phyloP scores from a whole-genome alignment of 2,329 filamentous ascomycete species.

The Xylariaceae sp. region DNA sequence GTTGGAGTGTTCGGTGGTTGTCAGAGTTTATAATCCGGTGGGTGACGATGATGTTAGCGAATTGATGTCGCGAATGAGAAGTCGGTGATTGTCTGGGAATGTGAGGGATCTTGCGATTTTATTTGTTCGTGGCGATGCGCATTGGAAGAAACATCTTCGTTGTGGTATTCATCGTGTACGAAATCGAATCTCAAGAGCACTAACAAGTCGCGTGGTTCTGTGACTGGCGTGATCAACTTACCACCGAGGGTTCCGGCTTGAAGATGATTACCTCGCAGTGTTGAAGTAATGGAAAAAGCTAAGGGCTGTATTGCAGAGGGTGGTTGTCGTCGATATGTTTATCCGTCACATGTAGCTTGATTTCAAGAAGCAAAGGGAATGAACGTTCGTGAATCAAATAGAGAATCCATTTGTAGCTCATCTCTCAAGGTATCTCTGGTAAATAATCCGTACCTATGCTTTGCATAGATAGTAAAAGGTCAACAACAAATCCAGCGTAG shows the following conservation, averaged over 20 bases:
- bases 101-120: too few species aligned
- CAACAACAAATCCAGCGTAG: not conserved
- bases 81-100: too few species aligned
- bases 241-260: too few species aligned
- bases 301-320: not conserved
- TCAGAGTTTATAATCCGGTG: not conserved
- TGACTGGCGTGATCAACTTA: too few species aligned
- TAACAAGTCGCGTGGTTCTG: too few species aligned
- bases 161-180: too few species aligned
- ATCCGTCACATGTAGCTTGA: not conserved
- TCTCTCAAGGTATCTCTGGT: not conserved
- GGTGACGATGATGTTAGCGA: too few species aligned
- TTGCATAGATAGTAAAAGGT: not conserved
- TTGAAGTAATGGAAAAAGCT: not conserved
- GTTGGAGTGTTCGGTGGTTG: not conserved
- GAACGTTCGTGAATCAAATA: not conserved
- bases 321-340: not conserved
- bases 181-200: too few species aligned
- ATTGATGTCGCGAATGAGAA: too few species aligned
- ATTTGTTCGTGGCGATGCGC: too few species aligned
- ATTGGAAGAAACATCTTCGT: too few species aligned
- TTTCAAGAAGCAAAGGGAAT: not conserved
- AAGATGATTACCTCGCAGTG: too few species aligned
- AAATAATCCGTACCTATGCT: conserved; percentile 6
- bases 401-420: not conserved